These are phyloP conservation scores for Cokeromyces recurvatus DNA, from an alignment of 371 early-diverging fungal genomes.

Conservation along the genomic window DNA sequence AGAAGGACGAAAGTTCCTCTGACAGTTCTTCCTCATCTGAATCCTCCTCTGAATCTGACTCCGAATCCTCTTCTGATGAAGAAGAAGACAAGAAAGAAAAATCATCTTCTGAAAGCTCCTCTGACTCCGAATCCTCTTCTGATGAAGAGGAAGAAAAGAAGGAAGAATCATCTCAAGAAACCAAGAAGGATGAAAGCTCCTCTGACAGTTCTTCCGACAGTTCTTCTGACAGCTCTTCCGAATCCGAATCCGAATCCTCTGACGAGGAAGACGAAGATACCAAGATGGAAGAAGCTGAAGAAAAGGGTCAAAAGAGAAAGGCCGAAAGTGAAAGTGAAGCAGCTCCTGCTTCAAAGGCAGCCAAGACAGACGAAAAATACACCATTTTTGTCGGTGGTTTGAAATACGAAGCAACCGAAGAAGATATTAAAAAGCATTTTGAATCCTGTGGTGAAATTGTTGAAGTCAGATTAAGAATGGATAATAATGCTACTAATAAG, in stretches of 20 bases:
- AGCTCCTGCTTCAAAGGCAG: conserved; percentile 34
- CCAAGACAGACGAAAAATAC: conserved; percentile 38
- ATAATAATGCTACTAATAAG: conserved; percentile 54
- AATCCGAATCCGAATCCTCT: background rate
- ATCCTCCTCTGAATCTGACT: background rate
- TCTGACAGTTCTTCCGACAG: background rate
- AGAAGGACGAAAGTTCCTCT: background rate
- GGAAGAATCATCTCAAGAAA: background rate
- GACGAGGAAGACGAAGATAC: conserved; percentile 2
- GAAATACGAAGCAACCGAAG: conserved; percentile 59
- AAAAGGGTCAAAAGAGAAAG: conserved; percentile 36
- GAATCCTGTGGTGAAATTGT: conserved; percentile 55
- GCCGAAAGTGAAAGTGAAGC: conserved; percentile 26
- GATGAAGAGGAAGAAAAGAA: background rate
- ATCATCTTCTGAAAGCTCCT: conserved; percentile 21
- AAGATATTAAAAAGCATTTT: conserved; percentile 51
- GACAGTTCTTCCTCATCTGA: background rate
- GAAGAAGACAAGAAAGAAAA: conserved; percentile 14
- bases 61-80: conserved; percentile 8
- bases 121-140: background rate
- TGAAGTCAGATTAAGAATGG: conserved; percentile 25
- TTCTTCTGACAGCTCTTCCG: background rate
- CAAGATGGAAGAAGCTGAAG: background rate
- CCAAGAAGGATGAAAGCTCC: background rate
- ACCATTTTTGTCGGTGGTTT: conserved; percentile 65